Base-by-base conservation (phyloP, 1,284 basidiomycete genomes). In the Somion occarium region DNA sequence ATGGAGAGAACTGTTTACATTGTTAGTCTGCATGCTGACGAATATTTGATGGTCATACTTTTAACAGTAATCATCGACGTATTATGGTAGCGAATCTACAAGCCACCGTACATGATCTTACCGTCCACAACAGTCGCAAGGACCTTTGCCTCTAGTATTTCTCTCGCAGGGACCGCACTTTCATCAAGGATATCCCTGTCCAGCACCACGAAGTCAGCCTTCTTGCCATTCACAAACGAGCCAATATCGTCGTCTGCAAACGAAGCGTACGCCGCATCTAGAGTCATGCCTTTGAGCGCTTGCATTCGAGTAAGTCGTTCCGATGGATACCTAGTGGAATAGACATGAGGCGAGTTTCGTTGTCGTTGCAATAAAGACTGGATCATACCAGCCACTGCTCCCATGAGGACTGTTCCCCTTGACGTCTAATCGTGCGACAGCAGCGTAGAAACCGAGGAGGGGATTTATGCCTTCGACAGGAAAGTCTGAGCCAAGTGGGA, bases 401-500 rank as follows among this genome's bases (percentile, higher is more conserved):
- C 93, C 94, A 56, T 94, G 90, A 0, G 94, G 94, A 11, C 89
- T 93, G 7, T 75, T 70, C 1, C 92, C 92, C 2, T 80, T 69
- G 1, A 75, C 70, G 24, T 81, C 79, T 1, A 91, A 72, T 12
- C 94, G 78, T 0, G 91, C 78, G 2, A 93, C 80, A 0, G 93
- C 90, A 2, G 93, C 91, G 62, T 94, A 93, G 68, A 96, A 93
- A 1, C 91, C 91, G 2, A 85, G 67, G 11, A 91, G 69, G 1
- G 90, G 90, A 58, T 90, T 88, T 49, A 91, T 85, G 15, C 78
- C 75, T 67, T 95, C 93, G 1, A 98, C 85, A 1, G 93, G 93
- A 67, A 96, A 96, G 67, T 97, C 94, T 2, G 91, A 92, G 9
- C 94, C 93, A 0, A 96, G 74, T 0, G 90, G 84, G 2, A 94